Evolutionary conservation across 257 asterid species (phyloP).

Genomic region (Apocynum venetum): DNA sequence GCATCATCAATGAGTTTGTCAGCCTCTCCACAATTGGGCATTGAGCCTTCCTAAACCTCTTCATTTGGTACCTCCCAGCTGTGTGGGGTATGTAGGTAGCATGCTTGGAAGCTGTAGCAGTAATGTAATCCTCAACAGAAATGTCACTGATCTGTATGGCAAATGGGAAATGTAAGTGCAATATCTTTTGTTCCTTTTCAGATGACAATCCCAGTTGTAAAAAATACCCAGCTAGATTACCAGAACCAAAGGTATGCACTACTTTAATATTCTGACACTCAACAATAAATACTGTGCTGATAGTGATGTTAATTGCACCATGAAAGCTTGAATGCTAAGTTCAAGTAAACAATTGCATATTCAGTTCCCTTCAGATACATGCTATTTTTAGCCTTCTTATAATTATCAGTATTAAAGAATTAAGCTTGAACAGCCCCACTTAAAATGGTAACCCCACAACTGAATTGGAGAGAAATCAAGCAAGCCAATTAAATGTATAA

Average conservation of each 20-base stretch:
- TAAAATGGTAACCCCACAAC: neutral
- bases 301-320: neutral
- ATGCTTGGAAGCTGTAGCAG: slow-evolving; percentile 71
- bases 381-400: neutral
- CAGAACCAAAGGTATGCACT: neutral
- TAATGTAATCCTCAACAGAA: slow-evolving; percentile 82
- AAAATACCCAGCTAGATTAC: neutral
- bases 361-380: neutral
- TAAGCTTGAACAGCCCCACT: neutral
- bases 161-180: neutral
- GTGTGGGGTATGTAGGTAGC: slow-evolving; percentile 73
- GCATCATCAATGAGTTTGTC: slow-evolving; percentile 85
- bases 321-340: neutral
- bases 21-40: slow-evolving; percentile 75
- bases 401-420: neutral
- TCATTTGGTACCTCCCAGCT: slow-evolving; percentile 76
- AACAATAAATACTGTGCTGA: neutral
- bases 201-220: neutral
- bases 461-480: neutral
- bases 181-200: neutral
- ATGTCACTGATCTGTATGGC: slow-evolving; percentile 48
- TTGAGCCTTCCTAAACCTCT: slow-evolving; percentile 79
- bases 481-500: neutral
- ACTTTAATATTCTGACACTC: neutral
- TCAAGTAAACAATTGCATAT: neutral